Evolutionary conservation across 1,284 basidiomycete species (phyloP).

Genomic region (Lignosus rhinocerotis): DNA sequence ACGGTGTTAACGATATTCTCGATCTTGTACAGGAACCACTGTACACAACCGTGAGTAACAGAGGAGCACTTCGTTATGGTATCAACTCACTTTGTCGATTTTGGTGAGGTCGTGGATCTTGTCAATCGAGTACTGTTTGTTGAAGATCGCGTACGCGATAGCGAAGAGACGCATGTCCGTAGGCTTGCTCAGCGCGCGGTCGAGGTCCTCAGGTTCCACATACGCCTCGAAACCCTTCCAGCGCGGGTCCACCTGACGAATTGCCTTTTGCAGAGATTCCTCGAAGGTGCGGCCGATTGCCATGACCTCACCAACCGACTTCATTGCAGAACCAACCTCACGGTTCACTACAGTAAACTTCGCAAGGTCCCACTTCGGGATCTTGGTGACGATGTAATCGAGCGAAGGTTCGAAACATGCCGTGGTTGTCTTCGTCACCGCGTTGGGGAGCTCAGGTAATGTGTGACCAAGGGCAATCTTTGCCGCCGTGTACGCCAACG

Average conservation of each 20-base stretch:
- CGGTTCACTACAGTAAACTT: constrained; percentile 95
- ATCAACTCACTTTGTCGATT: constrained; percentile 80
- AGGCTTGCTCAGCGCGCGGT: constrained; percentile 73
- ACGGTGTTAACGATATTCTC: constrained; percentile 94
- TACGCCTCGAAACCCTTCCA: constrained; percentile 86
- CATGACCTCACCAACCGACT: constrained; percentile 99
- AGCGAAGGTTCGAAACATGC: constrained; percentile 99
- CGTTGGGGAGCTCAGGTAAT: constrained; percentile 96
- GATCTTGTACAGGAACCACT: constrained; percentile 99
- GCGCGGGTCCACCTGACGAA: constrained; percentile 94
- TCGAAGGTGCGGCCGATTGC: constrained; percentile 99
- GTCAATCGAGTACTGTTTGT: constrained; percentile 90
- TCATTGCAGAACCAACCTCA: constrained; percentile 97
- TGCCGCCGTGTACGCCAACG: constrained; percentile 98
- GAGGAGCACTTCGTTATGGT: background rate
- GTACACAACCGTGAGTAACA: constrained; percentile 9
- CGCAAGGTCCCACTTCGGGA: constrained; percentile 99
- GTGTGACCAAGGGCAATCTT: constrained; percentile 99
- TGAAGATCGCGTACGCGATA: constrained; percentile 97
- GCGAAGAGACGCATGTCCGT: constrained; percentile 96
- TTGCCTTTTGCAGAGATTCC: constrained; percentile 98
- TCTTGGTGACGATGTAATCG: constrained; percentile 99
- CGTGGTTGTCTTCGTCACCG: constrained; percentile 98
- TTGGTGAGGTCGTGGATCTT: constrained; percentile 92
- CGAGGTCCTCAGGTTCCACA: constrained; percentile 80